Percentiles rank a stretch among this genome's conserved stretches.
Conservation (phyloP, 352 stramenopile species). For the Elongisporangium anandrum region DNA sequence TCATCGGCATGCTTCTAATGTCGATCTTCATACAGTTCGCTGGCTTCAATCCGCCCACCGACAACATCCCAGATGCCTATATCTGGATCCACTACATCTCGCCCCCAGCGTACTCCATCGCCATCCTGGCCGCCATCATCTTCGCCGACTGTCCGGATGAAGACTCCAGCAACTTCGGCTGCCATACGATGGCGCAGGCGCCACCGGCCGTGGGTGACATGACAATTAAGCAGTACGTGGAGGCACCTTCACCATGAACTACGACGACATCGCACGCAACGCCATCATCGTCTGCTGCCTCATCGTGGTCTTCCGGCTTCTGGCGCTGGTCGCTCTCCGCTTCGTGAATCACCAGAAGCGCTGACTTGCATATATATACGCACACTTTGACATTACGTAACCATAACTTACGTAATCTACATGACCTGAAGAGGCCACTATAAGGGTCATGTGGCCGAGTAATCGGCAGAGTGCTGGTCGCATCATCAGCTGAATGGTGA, state of each 20-base stretch:
- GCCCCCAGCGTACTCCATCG: conserved; percentile 39
- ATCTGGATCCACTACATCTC: conserved; percentile 60
- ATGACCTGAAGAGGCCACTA: too few relatives aligned
- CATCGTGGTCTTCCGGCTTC: conserved; percentile 38
- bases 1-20: conserved; percentile 38
- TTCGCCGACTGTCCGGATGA: conserved; percentile 31
- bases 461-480: too few relatives aligned
- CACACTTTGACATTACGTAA: too few relatives aligned
- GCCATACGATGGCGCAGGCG: conserved; percentile 18
- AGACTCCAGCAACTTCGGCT: conserved; percentile 14
- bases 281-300: conserved; percentile 23
- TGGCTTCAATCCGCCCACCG: conserved; percentile 40
- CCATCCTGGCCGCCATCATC: conserved; percentile 27
- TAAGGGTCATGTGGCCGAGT: too few relatives aligned
- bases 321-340: conserved; percentile 38
- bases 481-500: too few relatives aligned
- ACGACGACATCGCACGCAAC: conserved; percentile 24
- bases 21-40: conserved; percentile 59
- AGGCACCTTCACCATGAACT: conserved; percentile 31
- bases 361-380: too few relatives aligned
- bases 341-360: conserved; percentile 61
- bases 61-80: conserved; percentile 36
- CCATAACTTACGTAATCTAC: too few relatives aligned
- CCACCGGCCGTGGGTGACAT: conserved; percentile 22
- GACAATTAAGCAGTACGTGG: conserved; percentile 39